Conservation (phyloP, 23 red algal species). For the Pyropia haitanensis region DNA sequence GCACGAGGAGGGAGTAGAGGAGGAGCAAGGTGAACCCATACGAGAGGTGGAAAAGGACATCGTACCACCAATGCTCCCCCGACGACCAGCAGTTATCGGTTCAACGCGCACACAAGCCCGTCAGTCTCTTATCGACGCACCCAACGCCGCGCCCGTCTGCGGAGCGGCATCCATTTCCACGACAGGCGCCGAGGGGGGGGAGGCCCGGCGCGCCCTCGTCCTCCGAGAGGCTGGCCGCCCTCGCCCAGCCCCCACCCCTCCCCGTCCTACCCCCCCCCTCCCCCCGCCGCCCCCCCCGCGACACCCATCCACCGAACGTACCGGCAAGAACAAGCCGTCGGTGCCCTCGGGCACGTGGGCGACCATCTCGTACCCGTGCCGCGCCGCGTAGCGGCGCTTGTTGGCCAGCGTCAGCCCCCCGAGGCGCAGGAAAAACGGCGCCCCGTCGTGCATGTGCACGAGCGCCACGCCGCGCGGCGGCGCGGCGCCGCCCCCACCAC, state of each 20-base stretch:
- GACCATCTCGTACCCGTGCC: slow-evolving; percentile 59
- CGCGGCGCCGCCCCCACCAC: neutral
- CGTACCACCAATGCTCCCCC: too few relatives aligned
- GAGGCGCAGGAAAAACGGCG: slow-evolving; percentile 28
- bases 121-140: too few relatives aligned
- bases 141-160: too few relatives aligned
- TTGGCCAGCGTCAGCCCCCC: slow-evolving; percentile 47
- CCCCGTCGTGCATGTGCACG: slow-evolving; percentile 48
- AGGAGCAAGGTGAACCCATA: neutral
- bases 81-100: too few relatives aligned
- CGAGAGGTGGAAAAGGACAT: neutral
- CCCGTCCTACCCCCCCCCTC: too few relatives aligned
- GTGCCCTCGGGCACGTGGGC: slow-evolving; percentile 33
- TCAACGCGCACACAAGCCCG: too few relatives aligned
- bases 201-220: too few relatives aligned
- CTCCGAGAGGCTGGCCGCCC: too few relatives aligned
- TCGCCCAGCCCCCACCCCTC: too few relatives aligned
- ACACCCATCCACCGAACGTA: neutral
- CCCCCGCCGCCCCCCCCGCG: neutral
- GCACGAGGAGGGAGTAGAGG: too few relatives aligned
- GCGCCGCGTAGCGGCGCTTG: slow-evolving; percentile 61
- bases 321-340: slow-evolving; percentile 30
- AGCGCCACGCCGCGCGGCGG: slow-evolving; percentile 10
- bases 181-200: too few relatives aligned
- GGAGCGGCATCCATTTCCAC: too few relatives aligned